phyloP scores from a whole-genome alignment of 2,329 filamentous ascomycete genomes.

The Pestalotiopsis sp. region DNA sequence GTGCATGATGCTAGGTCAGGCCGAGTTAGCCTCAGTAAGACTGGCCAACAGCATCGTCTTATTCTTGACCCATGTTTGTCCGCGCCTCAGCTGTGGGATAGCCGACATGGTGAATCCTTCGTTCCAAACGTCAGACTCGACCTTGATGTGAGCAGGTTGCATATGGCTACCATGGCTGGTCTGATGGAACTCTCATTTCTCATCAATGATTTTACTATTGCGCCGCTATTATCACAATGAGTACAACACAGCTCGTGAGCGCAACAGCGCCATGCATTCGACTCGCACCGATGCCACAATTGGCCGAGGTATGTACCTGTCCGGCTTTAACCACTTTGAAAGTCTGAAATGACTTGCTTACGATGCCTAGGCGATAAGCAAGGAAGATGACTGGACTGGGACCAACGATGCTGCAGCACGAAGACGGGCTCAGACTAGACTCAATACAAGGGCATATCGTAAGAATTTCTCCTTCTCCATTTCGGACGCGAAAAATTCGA shows the following conservation, averaged over 20 bases:
- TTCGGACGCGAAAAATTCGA: background rate
- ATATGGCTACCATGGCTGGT: conserved; percentile 14
- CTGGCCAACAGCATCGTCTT: background rate
- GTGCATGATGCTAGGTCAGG: conserved; percentile 33
- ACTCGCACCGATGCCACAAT: conserved; percentile 35
- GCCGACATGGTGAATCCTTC: background rate
- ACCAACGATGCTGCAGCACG: conserved; percentile 40
- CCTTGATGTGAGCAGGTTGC: conserved; percentile 22
- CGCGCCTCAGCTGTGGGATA: conserved; percentile 14
- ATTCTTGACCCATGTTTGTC: conserved; percentile 10
- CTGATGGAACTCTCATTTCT: conserved; percentile 11
- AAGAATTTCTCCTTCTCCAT: conserved; percentile 18
- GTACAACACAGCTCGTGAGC: conserved; percentile 19
- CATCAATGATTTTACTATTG: conserved; percentile 10
- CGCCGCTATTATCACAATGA: conserved; percentile 20
- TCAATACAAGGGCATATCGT: conserved; percentile 46
- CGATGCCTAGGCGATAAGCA: conserved; percentile 32
- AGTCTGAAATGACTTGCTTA: conserved; percentile 26
- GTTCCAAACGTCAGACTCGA: conserved; percentile 14
- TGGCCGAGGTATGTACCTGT: conserved; percentile 35
- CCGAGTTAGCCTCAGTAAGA: conserved; percentile 11
- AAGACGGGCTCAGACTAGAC: conserved; percentile 42
- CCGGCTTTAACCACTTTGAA: conserved; percentile 11
- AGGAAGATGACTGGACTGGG: conserved; percentile 47
- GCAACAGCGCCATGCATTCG: conserved; percentile 23